phyloP scores from a whole-genome alignment of 148 eudicot species.

The Oxyria digyna region DNA sequence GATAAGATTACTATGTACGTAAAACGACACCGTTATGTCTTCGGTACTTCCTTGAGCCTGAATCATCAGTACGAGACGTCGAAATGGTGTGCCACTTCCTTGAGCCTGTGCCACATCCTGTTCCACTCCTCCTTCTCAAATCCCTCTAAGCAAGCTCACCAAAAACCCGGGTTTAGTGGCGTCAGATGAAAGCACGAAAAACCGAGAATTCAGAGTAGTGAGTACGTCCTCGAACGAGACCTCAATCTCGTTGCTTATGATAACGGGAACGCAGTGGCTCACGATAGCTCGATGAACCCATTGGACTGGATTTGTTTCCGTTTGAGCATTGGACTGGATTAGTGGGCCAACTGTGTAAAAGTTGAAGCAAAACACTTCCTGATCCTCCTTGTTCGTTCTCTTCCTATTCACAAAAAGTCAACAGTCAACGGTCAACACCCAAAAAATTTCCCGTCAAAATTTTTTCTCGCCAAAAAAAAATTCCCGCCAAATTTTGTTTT shows the following conservation, averaged over 20 bases:
- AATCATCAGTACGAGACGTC: constrained; percentile 68
- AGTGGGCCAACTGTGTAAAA: too few relatives aligned
- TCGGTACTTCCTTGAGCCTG: constrained; percentile 46
- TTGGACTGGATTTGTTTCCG: too few relatives aligned
- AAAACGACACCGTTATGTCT: constrained; percentile 8
- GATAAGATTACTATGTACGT: too few relatives aligned
- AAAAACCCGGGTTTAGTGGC: constrained; percentile 61
- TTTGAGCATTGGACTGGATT: too few relatives aligned
- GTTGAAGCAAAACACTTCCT: too few relatives aligned
- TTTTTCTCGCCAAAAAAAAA: too few relatives aligned
- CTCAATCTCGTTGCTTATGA: constrained; percentile 78
- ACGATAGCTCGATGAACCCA: constrained; percentile 89
- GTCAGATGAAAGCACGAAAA: constrained; percentile 55
- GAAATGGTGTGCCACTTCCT: constrained; percentile 48
- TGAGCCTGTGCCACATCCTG: constrained; percentile 71
- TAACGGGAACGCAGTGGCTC: constrained; percentile 93
- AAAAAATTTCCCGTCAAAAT: too few relatives aligned
- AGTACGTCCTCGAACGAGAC: constrained; percentile 80
- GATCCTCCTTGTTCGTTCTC: too few relatives aligned
- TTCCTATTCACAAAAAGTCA: too few relatives aligned
- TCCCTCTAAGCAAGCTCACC: constrained; percentile 52
- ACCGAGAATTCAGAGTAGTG: constrained; percentile 63
- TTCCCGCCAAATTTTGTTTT: too few relatives aligned
- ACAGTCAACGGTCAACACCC: too few relatives aligned
- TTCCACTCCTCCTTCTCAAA: constrained; percentile 60